phyloP scores from a whole-genome alignment of 257 asterid species.

The Osmanthus fragrans region DNA sequence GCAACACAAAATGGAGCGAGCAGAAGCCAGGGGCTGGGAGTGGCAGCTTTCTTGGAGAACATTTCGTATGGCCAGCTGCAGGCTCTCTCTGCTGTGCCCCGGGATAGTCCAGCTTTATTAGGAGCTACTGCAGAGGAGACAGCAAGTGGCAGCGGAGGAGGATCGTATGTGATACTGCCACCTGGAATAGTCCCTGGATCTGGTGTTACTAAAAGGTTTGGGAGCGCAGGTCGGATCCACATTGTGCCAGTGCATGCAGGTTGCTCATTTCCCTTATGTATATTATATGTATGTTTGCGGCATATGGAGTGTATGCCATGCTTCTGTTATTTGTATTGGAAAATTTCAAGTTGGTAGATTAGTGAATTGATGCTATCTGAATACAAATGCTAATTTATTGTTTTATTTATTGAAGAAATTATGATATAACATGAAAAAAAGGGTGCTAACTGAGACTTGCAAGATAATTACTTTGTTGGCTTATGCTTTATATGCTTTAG shows the following conservation, averaged over 20 bases:
- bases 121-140: constrained; percentile 48
- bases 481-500: constrained; percentile 9
- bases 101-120: constrained; percentile 47
- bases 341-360: not conserved
- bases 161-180: constrained; percentile 73
- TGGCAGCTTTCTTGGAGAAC: constrained; percentile 60
- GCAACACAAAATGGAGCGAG: constrained; percentile 58
- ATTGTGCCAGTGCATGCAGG: constrained; percentile 93
- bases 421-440: not conserved
- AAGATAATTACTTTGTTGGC: not conserved
- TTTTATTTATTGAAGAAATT: not conserved
- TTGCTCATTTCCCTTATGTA: constrained; percentile 24
- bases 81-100: constrained; percentile 75
- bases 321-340: not conserved
- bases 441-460: not conserved
- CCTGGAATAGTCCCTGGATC: constrained; percentile 70
- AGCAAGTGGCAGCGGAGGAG: constrained; percentile 52
- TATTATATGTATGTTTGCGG: not conserved
- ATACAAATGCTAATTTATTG: not conserved
- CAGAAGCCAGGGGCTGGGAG: constrained; percentile 49
- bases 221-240: constrained; percentile 78
- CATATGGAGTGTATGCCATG: not conserved
- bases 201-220: constrained; percentile 75
- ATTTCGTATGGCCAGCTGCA: constrained; percentile 91
- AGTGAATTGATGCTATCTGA: not conserved